Evolutionary conservation across 805 yeast species (phyloP).

Genomic region (Wickerhamomyces mucosus): DNA sequence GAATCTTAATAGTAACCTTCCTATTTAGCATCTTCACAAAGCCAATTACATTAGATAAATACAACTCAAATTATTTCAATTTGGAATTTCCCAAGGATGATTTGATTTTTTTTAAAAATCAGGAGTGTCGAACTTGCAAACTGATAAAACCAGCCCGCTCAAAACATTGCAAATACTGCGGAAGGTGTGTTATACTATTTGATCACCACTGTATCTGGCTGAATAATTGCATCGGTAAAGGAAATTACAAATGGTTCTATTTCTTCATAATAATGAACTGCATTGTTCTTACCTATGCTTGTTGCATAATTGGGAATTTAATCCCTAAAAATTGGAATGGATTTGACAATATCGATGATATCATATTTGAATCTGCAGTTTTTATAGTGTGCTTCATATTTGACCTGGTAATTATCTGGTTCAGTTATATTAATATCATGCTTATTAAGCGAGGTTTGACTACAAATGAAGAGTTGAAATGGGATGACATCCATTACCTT

Average conservation of each 20-base stretch:
- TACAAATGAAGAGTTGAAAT: constrained; percentile 64
- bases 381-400: constrained; percentile 35
- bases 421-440: constrained; percentile 35
- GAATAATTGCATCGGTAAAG: constrained; percentile 65
- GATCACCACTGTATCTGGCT: constrained; percentile 75
- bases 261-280: constrained; percentile 42
- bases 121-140: constrained; percentile 45
- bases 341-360: constrained; percentile 1
- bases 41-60: constrained; percentile 5
- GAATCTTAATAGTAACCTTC: constrained; percentile 5
- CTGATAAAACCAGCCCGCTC: constrained; percentile 62
- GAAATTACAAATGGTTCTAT: constrained; percentile 54
- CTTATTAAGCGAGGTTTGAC: constrained; percentile 60
- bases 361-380: constrained; percentile 16
- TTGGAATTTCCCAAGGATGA: constrained; percentile 9
- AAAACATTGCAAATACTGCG: constrained; percentile 66
- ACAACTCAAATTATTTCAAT: constrained; percentile 1
- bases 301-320: constrained; percentile 13
- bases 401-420: constrained; percentile 33
- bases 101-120: constrained; percentile 12
- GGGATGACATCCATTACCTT: constrained; percentile 54
- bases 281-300: constrained; percentile 35
- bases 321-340: constrained; percentile 2
- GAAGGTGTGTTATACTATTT: constrained; percentile 48
- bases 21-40: constrained; percentile 6